Conservation (phyloP, 305 asterid species). For the Andrographis paniculata region DNA sequence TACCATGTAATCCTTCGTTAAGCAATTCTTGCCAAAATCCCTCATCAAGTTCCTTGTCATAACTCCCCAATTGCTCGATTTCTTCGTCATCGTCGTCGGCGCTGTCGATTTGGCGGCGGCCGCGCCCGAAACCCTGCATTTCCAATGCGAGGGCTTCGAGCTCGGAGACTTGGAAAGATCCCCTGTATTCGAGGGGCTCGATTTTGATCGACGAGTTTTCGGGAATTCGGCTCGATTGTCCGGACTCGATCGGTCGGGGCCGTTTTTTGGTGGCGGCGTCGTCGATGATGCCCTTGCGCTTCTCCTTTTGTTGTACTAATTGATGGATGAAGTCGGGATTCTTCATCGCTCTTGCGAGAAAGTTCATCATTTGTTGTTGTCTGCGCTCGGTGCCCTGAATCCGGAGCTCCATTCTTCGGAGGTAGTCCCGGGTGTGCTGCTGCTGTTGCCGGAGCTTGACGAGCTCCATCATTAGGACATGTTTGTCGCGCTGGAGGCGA, state of each 20-base stretch:
- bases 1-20: constrained; percentile 42
- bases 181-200: constrained; percentile 18
- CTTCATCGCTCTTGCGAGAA: constrained; percentile 60
- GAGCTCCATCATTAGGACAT: constrained; percentile 35
- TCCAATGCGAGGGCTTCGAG: constrained; percentile 69
- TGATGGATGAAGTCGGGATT: constrained; percentile 48
- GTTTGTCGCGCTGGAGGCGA: constrained; percentile 49
- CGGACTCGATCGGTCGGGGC: constrained; percentile 26
- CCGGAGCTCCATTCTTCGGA: constrained; percentile 42
- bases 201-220: constrained; percentile 3
- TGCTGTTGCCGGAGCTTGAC: constrained; percentile 57
- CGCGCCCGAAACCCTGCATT: constrained; percentile 59
- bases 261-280: constrained; percentile 33
- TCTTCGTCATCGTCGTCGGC: constrained; percentile 23
- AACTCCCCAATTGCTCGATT: constrained; percentile 15
- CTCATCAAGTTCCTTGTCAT: constrained; percentile 46
- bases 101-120: constrained; percentile 20
- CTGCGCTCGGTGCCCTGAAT: constrained; percentile 50
- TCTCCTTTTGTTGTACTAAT: constrained; percentile 37
- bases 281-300: constrained; percentile 31
- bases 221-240: constrained; percentile 18
- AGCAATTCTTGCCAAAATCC: constrained; percentile 79
- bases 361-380: constrained; percentile 71
- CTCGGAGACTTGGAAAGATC: constrained; percentile 38
- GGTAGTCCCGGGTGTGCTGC: constrained; percentile 26